Conservation (phyloP, 495 filamentous ascomycete genomes). For the Pseudoneurospora amorphoporcata region DNA sequence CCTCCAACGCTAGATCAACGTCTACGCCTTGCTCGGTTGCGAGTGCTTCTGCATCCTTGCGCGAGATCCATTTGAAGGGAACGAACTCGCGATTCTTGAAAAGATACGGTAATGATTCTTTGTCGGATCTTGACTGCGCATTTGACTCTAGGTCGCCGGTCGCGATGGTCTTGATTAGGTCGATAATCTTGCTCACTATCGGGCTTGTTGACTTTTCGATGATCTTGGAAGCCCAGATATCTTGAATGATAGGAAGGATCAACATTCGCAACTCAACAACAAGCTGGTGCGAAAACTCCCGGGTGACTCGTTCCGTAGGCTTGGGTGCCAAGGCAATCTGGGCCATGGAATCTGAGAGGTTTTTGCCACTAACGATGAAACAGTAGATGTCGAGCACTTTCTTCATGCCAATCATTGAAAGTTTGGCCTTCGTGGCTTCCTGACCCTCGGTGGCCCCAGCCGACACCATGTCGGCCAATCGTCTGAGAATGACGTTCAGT, state of each 20-base stretch:
- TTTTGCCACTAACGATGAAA: constrained; percentile 64
- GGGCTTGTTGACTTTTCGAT: constrained; percentile 65
- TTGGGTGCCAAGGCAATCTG: constrained; percentile 47
- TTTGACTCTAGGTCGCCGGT: constrained; percentile 63
- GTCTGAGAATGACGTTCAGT: constrained; percentile 60
- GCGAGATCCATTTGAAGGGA: constrained; percentile 22
- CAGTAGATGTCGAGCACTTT: constrained; percentile 77
- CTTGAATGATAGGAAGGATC: constrained; percentile 65
- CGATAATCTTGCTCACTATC: constrained; percentile 69
- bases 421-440: constrained; percentile 23
- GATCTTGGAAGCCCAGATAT: constrained; percentile 75
- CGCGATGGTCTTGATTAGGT: constrained; percentile 72
- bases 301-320: constrained; percentile 41
- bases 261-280: constrained; percentile 77
- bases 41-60: constrained; percentile 22
- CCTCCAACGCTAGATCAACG: constrained; percentile 58
- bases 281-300: constrained; percentile 66
- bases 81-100: constrained; percentile 17
- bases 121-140: constrained; percentile 45
- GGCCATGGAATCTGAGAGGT: constrained; percentile 62
- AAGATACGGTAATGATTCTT: constrained; percentile 6
- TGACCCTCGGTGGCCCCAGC: constrained; percentile 20
- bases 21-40: constrained; percentile 38
- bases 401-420: constrained; percentile 52
- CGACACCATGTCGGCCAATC: constrained; percentile 60